phyloP scores from a whole-genome alignment of 2,329 filamentous ascomycete genomes.

The Xylariaceae sp. region DNA sequence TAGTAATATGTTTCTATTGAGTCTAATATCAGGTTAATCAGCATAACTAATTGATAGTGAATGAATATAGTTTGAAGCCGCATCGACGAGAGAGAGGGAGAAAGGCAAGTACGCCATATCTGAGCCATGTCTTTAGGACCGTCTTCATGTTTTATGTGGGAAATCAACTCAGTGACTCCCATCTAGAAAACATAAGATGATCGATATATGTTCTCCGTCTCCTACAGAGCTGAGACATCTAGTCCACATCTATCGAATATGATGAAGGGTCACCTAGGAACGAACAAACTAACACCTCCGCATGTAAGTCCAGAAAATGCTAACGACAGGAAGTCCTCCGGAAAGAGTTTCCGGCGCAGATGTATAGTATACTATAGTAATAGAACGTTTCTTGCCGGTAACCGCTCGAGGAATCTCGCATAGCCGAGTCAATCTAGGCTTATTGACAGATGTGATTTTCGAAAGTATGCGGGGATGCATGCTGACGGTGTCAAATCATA shows the following conservation, averaged over 20 bases:
- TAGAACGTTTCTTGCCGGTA: background rate
- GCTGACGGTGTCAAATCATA: too few relatives aligned
- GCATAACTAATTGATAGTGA: background rate
- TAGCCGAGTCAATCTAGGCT: conserved; percentile 9
- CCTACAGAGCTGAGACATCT: background rate
- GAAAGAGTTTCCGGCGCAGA: background rate
- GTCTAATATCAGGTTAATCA: too few relatives aligned
- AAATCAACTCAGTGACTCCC: too few relatives aligned
- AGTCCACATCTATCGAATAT: background rate
- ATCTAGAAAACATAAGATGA: background rate
- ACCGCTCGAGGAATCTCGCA: background rate
- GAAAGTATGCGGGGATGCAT: background rate
- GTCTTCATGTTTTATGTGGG: too few relatives aligned
- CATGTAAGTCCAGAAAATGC: background rate
- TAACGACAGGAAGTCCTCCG: background rate
- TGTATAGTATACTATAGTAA: background rate
- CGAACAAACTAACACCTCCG: background rate
- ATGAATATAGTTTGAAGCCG: background rate
- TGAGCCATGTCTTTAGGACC: too few relatives aligned
- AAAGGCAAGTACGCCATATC: too few relatives aligned
- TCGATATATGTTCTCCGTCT: background rate
- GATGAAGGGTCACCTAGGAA: conserved; percentile 3
- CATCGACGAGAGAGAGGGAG: background rate
- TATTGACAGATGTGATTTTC: background rate
- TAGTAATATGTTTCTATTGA: too few relatives aligned